Evolutionary conservation across 2,329 filamentous ascomycete species (phyloP), one percentile per base, ranked within the genome.

Genomic region (Dryadomyces quercivorus): DNA sequence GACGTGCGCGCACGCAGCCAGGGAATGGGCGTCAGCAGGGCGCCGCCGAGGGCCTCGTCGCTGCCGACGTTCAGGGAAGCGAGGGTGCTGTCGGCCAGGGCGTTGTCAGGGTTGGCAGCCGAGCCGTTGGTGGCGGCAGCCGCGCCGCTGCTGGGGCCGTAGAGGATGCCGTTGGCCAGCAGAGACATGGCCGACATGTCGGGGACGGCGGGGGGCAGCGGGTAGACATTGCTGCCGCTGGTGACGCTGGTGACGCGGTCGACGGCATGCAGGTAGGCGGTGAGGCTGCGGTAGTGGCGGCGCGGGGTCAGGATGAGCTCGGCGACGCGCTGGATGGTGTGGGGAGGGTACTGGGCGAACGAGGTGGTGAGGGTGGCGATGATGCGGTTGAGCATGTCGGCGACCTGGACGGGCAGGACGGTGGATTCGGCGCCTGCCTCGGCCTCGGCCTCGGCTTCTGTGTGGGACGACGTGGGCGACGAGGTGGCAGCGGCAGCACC

Each of bases 221-320:
- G 93, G 64, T 95, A 98, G 55, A 83, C 75, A 59, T 86, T 84
- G 20, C 84, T 81, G 26, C 84, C 80, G 42, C 88, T 95, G 12
- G 90, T 94, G 55, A 98, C 93, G 55, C 86, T 89, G 22, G 96
- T 82, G 21, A 95, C 85, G 55, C 93, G 85, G 66, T 97, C 89
- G 50, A 97, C 79, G 2, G 93, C 93, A 62, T 93, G 86, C 12
- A 98, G 81, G 67, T 93, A 98, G 12, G 90, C 79, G 1, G 88
- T 82, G 2, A 97, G 77, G 53, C 83, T 86, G 58, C 80, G 82
- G 72, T 97, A 96, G 69, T 95, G 86, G 54, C 77, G 76, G 57
- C 75, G 84, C 1, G 93, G 93, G 26, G 76, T 70, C 40, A 95
- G 75, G 5, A 95, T 74, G 34, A 97, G 83, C 73, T 98, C 93